Evolutionary conservation across 495 filamentous ascomycete genomes (phyloP), one percentile per base, ranked within the genome.

Genomic region (Rhypophila decipiens): DNA sequence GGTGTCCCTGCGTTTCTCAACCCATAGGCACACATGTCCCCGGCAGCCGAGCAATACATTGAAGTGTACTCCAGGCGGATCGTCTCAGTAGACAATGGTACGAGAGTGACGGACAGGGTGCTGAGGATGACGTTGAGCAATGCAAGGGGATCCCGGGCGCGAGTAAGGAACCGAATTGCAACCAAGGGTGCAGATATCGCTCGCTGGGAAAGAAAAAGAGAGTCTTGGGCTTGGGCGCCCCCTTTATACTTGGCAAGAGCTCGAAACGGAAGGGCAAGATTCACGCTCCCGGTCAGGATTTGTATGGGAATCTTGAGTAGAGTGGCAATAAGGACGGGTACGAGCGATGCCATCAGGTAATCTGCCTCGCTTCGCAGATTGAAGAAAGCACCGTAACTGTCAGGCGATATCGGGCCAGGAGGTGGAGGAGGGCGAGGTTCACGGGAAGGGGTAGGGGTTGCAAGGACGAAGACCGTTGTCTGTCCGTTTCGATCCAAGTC

Each of bases 351-450:
- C 17, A 37, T 21, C 3, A 45, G 19, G 21, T 36, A 45, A 33
- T 45, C 43, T 20, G 13, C 10, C 17, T 45, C 18, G 43, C 29
- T 36, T 10, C 23, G 43, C 4, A 45, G 43, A 21, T 37, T 45
- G 43, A 23, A 37, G 33, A 37, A 45, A 3, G 20, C 20, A 18
- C 12, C 41, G 31, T 44, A 13, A 13, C 24, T 11, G 18, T 17
- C 41, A 1, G 41, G 24, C 5, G 41, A 27, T 20, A 42, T 27
- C 11, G 39, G 39, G 17, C 39, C 39, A n/a, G 36, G n/a, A 21
- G 37, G 1, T 19, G 37, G 15, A 13, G 8, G 29, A n/a, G n/a
- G 8, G 8, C 29, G 29, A 8, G 8, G 18, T 17, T 19, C 23
- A 9, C n/a, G n/a, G n/a, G n/a, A n/a, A n/a, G n/a, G n/a, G n/a